Percentiles rank a stretch among this genome's conserved stretches.
phyloP scores from a whole-genome alignment of 2,329 filamentous ascomycete species.

The Blastomyces silverae region DNA sequence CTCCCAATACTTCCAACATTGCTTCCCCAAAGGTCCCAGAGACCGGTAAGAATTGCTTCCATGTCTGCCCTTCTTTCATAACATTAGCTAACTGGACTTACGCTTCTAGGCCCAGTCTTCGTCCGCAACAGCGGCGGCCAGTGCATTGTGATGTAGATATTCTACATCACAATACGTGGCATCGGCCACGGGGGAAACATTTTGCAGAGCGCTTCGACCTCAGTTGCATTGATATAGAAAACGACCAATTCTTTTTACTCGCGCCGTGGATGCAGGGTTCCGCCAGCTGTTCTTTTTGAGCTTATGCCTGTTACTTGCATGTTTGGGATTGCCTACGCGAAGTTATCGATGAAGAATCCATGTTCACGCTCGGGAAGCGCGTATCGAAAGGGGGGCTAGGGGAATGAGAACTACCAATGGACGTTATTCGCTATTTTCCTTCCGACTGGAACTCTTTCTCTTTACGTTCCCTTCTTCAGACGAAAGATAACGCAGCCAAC shows the following conservation, averaged over 20 bases:
- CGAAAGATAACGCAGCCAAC: neutral
- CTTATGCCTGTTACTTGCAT: neutral
- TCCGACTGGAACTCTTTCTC: neutral
- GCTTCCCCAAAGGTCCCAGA: slow-evolving; percentile 18
- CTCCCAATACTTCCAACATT: slow-evolving; percentile 11
- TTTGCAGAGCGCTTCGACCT: slow-evolving; percentile 8
- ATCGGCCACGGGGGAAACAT: neutral
- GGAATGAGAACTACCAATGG: neutral
- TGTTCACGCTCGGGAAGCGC: neutral
- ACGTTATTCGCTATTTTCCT: neutral
- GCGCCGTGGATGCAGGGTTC: neutral
- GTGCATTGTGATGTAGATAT: slow-evolving; percentile 22
- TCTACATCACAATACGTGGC: slow-evolving; percentile 16
- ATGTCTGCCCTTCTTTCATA: neutral
- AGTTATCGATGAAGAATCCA: neutral
- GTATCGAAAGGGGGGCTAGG: neutral
- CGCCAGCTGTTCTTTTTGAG: neutral
- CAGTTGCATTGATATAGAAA: neutral
- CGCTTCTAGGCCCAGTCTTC: slow-evolving; percentile 16
- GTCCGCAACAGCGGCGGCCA: slow-evolving; percentile 19
- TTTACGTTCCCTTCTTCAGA: neutral
- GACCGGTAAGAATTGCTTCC: slow-evolving; percentile 15
- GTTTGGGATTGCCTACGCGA: neutral
- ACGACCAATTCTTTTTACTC: neutral
- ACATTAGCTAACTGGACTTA: neutral